Conservation (phyloP, 805 yeast species). For the Starmerella davenportii region DNA sequence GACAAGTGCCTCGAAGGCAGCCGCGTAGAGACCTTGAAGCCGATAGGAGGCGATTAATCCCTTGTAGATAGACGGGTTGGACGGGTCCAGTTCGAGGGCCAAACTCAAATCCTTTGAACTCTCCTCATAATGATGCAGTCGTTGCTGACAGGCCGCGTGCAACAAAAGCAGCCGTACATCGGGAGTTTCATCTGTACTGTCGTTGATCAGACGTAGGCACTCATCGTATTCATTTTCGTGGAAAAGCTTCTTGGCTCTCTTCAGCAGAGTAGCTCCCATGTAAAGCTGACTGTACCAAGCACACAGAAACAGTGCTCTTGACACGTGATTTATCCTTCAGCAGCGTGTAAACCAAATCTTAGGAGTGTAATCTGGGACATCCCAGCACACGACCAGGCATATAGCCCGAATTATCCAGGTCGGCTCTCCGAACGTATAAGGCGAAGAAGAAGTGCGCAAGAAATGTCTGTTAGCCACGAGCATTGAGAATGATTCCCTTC, state of each 20-base stretch:
- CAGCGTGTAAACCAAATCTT: too few relatives aligned
- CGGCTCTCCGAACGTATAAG: too few relatives aligned
- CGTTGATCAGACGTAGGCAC: conserved; percentile 38
- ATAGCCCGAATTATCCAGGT: too few relatives aligned
- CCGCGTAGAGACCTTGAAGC: conserved; percentile 9
- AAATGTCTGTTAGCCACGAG: too few relatives aligned
- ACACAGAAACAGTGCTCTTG: too few relatives aligned
- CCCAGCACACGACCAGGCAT: too few relatives aligned
- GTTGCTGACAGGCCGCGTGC: conserved; percentile 47
- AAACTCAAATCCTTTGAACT: conserved; percentile 30
- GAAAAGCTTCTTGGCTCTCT: conserved; percentile 5
- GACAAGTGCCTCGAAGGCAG: conserved; percentile 14
- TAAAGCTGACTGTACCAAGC: too few relatives aligned
- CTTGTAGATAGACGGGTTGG: conserved; percentile 56
- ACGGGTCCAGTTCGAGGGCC: conserved; percentile 28
- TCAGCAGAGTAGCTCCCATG: conserved; percentile 1
- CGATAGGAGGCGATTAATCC: conserved; percentile 35
- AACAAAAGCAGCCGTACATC: conserved; percentile 39
- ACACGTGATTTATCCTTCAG: too few relatives aligned
- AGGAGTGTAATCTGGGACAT: too few relatives aligned
- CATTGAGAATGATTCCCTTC: too few relatives aligned
- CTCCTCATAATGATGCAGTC: conserved; percentile 28
- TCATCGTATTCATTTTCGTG: conserved; percentile 37
- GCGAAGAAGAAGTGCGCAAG: too few relatives aligned
- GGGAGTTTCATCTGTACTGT: conserved; percentile 39